Evolutionary conservation across 352 stramenopile genomes (phyloP), one percentile per base, ranked within the genome.

Genomic region (Globisporangium parvum): DNA sequence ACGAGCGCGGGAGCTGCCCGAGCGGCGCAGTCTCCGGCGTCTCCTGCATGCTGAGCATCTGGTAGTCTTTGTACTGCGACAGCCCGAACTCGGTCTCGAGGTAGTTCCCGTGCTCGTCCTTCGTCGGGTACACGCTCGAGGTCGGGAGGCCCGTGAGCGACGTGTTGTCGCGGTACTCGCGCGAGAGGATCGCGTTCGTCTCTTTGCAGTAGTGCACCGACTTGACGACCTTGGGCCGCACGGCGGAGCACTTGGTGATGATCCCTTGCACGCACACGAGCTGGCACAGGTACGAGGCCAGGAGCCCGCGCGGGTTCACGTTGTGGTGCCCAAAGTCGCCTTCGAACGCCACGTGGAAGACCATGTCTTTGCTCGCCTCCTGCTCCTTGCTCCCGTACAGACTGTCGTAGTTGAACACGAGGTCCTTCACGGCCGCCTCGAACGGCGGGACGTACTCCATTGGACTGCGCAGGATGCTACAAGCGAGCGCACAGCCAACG

Each of bases 241-340:
- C 93, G 3, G 91, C 79, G 12, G 96, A 97, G 80, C 91, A 96
- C 75, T 99, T 99, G 17, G 97, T 99, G 23, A 99, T 96, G 57
- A 99, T 99, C 15, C 98, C 97, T 66, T 99, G 96, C 0, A 99
- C 95, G 62, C 96, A 99, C 41, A 99, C 96, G 59, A 99, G 86
- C 53, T 97, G 85, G 10, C 91, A 92, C 11, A 99, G 69, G 37
- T 93, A 94, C 6, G 71, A 83, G 10, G 93, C 93, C 9, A 93
- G 80, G 26, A 99, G 76, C 0, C 87, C 85, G 39, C 97, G 85
- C n/a, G 97, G 97, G 60, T 86, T 97, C 17, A 98, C 85, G 44
- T 98, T 88, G 60, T 94, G 74, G 52, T 88, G 75, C 12, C 92
- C 93, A 51, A 99, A 97, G 54, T 95, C 86, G 28, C 97, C 97